Evolutionary conservation across 305 asterid genomes (phyloP).

Genomic region (Coffea humblotiana): DNA sequence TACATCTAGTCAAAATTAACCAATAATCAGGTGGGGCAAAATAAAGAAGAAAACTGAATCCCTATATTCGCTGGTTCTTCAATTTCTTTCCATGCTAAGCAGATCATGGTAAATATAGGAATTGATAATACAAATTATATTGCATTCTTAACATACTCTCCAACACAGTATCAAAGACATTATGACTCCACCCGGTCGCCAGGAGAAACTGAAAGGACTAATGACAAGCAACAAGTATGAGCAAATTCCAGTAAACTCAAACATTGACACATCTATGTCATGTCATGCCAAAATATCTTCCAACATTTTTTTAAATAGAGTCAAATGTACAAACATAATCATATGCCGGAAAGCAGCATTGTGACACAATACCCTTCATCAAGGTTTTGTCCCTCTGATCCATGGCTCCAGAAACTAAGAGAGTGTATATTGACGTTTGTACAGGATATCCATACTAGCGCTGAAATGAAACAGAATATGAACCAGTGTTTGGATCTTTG

Average conservation of each 20-base stretch:
- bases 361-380: background rate
- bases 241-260: background rate
- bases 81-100: too few relatives aligned
- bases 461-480: constrained; percentile 75
- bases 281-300: background rate
- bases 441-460: constrained; percentile 34
- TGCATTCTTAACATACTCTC: too few relatives aligned
- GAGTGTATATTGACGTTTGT: background rate
- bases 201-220: too few relatives aligned
- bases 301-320: background rate
- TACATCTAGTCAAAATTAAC: too few relatives aligned
- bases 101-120: too few relatives aligned
- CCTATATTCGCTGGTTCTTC: too few relatives aligned
- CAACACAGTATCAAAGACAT: too few relatives aligned
- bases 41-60: too few relatives aligned
- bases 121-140: too few relatives aligned
- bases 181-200: too few relatives aligned
- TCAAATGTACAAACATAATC: background rate
- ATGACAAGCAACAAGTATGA: too few relatives aligned
- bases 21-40: too few relatives aligned
- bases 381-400: background rate
- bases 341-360: background rate
- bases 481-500: constrained; percentile 88
- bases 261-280: background rate
- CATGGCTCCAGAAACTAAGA: background rate